Conservation (phyloP, 2,329 filamentous ascomycete genomes). For the Akanthomyces dipterigenus region DNA sequence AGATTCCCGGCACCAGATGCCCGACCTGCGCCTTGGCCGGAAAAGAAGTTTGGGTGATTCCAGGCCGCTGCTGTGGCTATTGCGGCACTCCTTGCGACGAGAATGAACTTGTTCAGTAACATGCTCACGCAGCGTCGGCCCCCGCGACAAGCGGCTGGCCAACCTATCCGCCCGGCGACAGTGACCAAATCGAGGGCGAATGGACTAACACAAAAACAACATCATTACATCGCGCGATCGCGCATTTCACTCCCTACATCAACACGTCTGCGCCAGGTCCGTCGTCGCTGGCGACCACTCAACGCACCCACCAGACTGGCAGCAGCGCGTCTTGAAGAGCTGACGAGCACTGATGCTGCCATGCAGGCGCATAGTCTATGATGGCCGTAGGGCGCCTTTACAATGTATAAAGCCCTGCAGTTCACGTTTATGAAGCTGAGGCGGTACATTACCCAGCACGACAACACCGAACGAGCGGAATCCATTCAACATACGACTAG, state of each 20-base stretch:
- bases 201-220: background rate
- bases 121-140: background rate
- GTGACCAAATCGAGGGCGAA: background rate
- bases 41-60: conserved; percentile 50
- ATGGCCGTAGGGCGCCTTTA: conserved; percentile 1
- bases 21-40: conserved; percentile 43
- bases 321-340: background rate
- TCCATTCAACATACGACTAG: background rate
- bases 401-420: conserved; percentile 2
- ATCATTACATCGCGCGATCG: background rate
- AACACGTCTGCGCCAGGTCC: background rate
- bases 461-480: background rate
- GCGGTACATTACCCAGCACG: background rate
- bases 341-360: background rate
- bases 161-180: background rate
- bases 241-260: background rate
- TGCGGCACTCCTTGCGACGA: conserved; percentile 40
- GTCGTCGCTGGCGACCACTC: background rate
- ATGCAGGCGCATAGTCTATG: background rate
- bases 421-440: background rate
- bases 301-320: background rate
- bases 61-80: conserved; percentile 43
- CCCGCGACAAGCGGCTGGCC: background rate
- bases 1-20: conserved; percentile 45
- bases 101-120: background rate